Evolutionary conservation across 352 stramenopile species (phyloP).

Genomic region (Globisporangium ultimum): DNA sequence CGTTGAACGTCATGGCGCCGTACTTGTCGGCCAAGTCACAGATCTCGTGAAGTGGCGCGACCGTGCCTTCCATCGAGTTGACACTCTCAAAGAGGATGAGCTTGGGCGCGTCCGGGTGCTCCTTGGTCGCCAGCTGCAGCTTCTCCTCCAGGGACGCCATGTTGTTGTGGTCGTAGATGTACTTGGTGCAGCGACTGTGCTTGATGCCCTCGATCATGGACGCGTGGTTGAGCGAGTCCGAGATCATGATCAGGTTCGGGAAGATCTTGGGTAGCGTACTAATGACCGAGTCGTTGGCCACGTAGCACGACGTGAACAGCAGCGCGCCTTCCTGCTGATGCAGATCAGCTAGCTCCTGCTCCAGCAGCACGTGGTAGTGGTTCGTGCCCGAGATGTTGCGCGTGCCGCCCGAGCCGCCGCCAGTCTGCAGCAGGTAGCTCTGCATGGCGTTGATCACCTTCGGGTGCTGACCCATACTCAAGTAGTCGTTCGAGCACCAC

Average conservation of each 20-base stretch:
- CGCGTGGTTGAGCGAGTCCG: conserved; percentile 90
- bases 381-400: conserved; percentile 91
- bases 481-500: conserved; percentile 91
- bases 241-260: conserved; percentile 87
- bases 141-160: conserved; percentile 75
- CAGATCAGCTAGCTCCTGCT: conserved; percentile 80
- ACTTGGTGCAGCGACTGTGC: conserved; percentile 74
- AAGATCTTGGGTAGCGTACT: conserved; percentile 89
- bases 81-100: conserved; percentile 87
- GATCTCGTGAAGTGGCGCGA: conserved; percentile 83
- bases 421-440: conserved; percentile 74
- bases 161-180: conserved; percentile 88
- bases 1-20: conserved; percentile 90
- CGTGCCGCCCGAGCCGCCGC: conserved; percentile 79
- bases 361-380: conserved; percentile 88
- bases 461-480: conserved; percentile 89
- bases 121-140: conserved; percentile 41
- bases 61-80: conserved; percentile 87
- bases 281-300: conserved; percentile 90
- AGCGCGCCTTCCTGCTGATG: conserved; percentile 85
- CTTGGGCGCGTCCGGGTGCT: conserved; percentile 73
- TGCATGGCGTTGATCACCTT: conserved; percentile 85
- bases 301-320: conserved; percentile 89
- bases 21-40: conserved; percentile 89
- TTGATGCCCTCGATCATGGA: conserved; percentile 87